Base-by-base conservation (phyloP, 1,284 basidiomycete genomes). In the Mycena sp. region DNA sequence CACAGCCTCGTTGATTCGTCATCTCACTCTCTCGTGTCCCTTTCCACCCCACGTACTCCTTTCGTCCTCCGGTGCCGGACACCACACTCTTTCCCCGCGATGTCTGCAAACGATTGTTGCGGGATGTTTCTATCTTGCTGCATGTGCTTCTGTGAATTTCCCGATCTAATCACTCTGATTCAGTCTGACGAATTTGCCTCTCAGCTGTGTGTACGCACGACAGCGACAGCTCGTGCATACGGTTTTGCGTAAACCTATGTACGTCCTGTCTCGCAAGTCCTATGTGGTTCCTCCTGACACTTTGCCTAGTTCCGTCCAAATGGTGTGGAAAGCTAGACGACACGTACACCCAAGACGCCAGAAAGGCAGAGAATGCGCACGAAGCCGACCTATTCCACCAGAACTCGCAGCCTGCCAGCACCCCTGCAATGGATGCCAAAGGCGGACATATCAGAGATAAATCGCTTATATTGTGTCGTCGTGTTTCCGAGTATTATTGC, bases 51-150 rank as follows among this genome's bases (percentile, higher is more conserved):
- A n/a, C n/a, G n/a, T n/a, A n/a, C n/a, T n/a, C n/a, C n/a, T n/a
- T n/a, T n/a, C n/a, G n/a, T n/a, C n/a, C n/a, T n/a, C n/a, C n/a
- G n/a, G n/a, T n/a, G n/a, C n/a, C n/a, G n/a, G n/a, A n/a, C n/a
- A n/a, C n/a, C n/a, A n/a, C n/a, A n/a, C n/a, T n/a, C n/a, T n/a
- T n/a, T n/a, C n/a, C 41, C 41, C 26, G 12, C 16, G 28, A 61
- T 61, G 60, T 61, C 60, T 14, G 60, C 1, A 3, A 61, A 55
- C 32, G 60, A 61, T 38, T 61, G 60, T n/a, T 61, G 45, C 25
- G 14, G 32, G 11, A 37, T 61, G 30, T 25, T 50, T 16, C 17
- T 61, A 1, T 28, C 53, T 6, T 61, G 60, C 41, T 61, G 60
- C 48, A 17, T 61, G 4, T 61, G 60, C 46, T 61, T 52, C 60